Base-by-base conservation (phyloP, 129 eudicot species). In the Chrysanthemum makinoi region DNA sequence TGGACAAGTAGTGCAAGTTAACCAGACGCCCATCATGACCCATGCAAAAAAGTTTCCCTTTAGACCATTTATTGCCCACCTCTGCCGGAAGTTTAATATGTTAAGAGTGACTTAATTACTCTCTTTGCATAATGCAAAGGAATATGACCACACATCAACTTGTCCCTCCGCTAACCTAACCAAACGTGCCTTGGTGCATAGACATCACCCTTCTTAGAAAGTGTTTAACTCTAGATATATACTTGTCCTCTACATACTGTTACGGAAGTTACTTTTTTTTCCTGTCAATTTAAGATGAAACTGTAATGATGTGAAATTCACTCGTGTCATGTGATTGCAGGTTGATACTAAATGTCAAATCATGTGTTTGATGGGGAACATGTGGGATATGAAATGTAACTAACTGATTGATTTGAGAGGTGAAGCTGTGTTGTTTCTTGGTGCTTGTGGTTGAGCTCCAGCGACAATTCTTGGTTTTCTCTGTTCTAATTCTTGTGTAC, bases 401-500 rank as follows among this genome's bases (percentile, higher is more conserved):
- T 77, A 62, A 85, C 80, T 78, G 72, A 70, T 75, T 65, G 76
- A 72, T 81, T 72, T 59, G 79, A 80, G 81, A 67, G 82, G 62
- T 72, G 51, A 76, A 72, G 46, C 67, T 57, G 48, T 54, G 77
- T 65, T 80, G 76, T 73, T 73, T 72, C 62, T 72, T 55, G 55
- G 72, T 58, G 69, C 80, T 54, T 33, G 80, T 64, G 68, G 26
- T 74, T 54, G 62, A 58, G 77, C 72, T 51, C 72, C 56, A 68
- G 75, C 46, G 14, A 53, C 61, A 39, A 22, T 75, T 62, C 62
- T 39, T 74, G 73, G 79, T 66, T 65, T 73, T 75, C 75, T 73
- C 72, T 59, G 48, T 75, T 70, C 61, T 75, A 66, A 80, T 82
- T 76, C 78, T 74, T 82, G 70, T 86, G 90, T 86, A 86, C 73